A percentile compares a stretch with the other conserved stretches of the same genome.
These are phyloP conservation scores for Anaeromyces robustus DNA, from an alignment of 192 early-diverging fungal genomes.

Conservation along the genomic window DNA sequence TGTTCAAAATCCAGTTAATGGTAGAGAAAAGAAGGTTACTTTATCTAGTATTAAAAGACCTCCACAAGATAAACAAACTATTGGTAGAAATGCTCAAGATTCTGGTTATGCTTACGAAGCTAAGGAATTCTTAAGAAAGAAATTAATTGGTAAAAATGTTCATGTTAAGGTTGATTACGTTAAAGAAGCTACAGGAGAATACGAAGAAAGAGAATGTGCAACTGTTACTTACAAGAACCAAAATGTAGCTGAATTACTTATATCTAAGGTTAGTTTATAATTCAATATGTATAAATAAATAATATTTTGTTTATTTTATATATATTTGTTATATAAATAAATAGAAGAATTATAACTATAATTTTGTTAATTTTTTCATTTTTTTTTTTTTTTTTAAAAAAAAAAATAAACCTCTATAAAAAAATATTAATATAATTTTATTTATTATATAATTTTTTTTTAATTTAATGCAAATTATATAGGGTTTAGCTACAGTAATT, in stretches of 20 bases:
- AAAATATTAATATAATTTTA: neutral
- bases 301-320: too few species aligned
- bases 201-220: constrained; percentile 74
- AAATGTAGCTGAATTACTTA: constrained; percentile 29
- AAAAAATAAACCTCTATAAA: too few species aligned
- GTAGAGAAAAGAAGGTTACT: constrained; percentile 33
- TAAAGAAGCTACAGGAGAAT: constrained; percentile 74
- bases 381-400: too few species aligned
- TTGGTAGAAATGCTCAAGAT: neutral
- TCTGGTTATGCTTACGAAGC: constrained; percentile 32
- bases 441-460: neutral
- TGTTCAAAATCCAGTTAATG: constrained; percentile 18
- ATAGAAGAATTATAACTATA: too few species aligned
- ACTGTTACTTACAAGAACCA: constrained; percentile 50
- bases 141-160: constrained; percentile 78
- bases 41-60: constrained; percentile 48
- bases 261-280: constrained; percentile 13
- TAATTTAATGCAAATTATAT: neutral
- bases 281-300: too few species aligned
- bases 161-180: constrained; percentile 52
- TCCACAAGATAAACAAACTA: neutral
- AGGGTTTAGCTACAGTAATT: constrained; percentile 64
- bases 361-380: too few species aligned
- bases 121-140: constrained; percentile 71
- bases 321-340: too few species aligned